Evolutionary conservation across 441 rosid species (phyloP).

Genomic region (Pelargonium myrrhifolium): DNA sequence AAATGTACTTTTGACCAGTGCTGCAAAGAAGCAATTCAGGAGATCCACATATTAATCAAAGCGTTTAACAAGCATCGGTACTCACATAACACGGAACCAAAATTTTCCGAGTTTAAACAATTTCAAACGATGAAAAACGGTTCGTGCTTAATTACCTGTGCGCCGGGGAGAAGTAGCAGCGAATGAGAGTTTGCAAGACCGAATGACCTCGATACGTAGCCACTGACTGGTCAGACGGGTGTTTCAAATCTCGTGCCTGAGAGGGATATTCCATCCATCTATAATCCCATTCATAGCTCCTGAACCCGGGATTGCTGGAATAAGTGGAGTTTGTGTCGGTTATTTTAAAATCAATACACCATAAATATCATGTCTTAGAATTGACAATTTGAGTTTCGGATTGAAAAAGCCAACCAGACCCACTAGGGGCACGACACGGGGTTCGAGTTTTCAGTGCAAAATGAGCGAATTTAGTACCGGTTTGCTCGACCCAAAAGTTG

Average conservation of each 20-base stretch:
- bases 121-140: not conserved
- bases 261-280: constrained; percentile 58
- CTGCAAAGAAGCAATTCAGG: constrained; percentile 31
- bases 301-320: constrained; percentile 24
- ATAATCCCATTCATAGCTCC: constrained; percentile 45
- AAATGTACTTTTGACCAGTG: constrained; percentile 62
- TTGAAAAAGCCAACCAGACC: too few relatives aligned
- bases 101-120: too few relatives aligned
- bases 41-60: too few relatives aligned
- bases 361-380: too few relatives aligned
- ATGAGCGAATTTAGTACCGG: too few relatives aligned
- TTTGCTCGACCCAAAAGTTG: not conserved
- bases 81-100: too few relatives aligned
- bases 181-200: constrained; percentile 50
- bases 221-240: constrained; percentile 48
- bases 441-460: too few relatives aligned
- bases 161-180: constrained; percentile 64
- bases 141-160: constrained; percentile 35
- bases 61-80: too few relatives aligned
- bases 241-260: constrained; percentile 32
- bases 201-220: constrained; percentile 58
- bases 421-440: too few relatives aligned
- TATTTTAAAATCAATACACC: too few relatives aligned
- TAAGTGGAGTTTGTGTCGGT: not conserved
- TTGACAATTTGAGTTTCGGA: too few relatives aligned